These are phyloP conservation scores for Chaetomidium leptoderma DNA, from an alignment of 495 filamentous ascomycete species.

Conservation along the genomic window DNA sequence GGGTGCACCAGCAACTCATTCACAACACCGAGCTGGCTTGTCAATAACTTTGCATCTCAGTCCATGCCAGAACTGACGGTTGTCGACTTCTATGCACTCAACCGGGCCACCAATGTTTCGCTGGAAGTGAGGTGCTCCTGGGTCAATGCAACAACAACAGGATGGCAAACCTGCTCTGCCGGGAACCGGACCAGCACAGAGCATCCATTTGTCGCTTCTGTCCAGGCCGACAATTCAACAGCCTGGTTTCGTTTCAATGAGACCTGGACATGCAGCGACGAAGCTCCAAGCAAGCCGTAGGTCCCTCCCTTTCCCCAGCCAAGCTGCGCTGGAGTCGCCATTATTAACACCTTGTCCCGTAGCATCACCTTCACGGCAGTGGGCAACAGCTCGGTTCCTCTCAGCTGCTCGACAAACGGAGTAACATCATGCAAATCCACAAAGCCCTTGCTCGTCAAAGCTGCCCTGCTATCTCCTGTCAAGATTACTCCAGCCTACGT, in stretches of 20 bases:
- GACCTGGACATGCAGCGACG: slow-evolving; percentile 27
- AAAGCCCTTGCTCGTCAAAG: slow-evolving; percentile 17
- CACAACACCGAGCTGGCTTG: slow-evolving; percentile 25
- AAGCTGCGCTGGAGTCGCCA: not conserved
- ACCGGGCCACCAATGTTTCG: slow-evolving; percentile 22
- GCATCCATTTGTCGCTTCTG: not conserved
- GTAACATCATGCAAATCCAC: slow-evolving; percentile 1
- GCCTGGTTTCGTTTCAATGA: slow-evolving; percentile 21
- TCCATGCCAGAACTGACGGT: not conserved
- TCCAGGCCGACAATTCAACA: slow-evolving; percentile 3
- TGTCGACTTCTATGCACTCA: slow-evolving; percentile 16
- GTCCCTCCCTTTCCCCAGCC: not conserved
- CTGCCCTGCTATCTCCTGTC: slow-evolving; percentile 18
- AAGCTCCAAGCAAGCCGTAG: slow-evolving; percentile 15
- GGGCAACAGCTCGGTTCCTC: slow-evolving; percentile 20
- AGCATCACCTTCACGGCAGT: slow-evolving; percentile 23
- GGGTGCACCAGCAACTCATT: slow-evolving; percentile 27
- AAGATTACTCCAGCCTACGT: slow-evolving; percentile 20
- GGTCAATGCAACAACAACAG: not conserved
- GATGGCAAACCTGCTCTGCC: slow-evolving; percentile 14
- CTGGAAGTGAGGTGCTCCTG: slow-evolving; percentile 8
- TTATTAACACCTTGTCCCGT: not conserved
- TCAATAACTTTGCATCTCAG: slow-evolving; percentile 13
- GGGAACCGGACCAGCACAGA: not conserved
- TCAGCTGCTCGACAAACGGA: slow-evolving; percentile 7